Evolutionary conservation across 2,329 filamentous ascomycete species (phyloP), one percentile per base, ranked within the genome.

Genomic region (Ambrosiella xylebori): DNA sequence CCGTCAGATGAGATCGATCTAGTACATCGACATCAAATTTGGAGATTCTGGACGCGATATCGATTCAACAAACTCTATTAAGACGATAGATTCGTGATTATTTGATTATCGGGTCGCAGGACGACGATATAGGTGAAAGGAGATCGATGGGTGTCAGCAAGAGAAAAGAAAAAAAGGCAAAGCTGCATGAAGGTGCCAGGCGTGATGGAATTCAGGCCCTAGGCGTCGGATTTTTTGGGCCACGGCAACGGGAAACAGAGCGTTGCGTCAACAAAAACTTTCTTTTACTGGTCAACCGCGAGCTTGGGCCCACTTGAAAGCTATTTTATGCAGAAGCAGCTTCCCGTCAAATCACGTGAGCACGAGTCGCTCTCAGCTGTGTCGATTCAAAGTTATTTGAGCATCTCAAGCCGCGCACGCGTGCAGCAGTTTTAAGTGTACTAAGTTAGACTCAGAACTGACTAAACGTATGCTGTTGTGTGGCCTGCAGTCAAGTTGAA

Each of bases 171-270:
- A 19, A 52, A 57, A 59, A 60, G 36, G 39, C 51, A 52, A 60
- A 58, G 59, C 51, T 58, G 59, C 58, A 54, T 44, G 55, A 57
- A 60, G 52, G 39, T 60, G 35, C 12, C 19, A 51, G 17, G 47
- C 56, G 44, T 61, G 56, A 62, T 57, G 49, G 38, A 57, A 61
- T 60, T 51, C 47, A 36, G 39, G 40, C 49, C 50, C 50, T 57
- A 27, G 45, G 41, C 41, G 51, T 61, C 53, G 58, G 44, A 61
- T 56, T 57, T 58, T 61, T 61, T 61, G 54, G 54, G 54, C 45
- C n/a, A 45, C 50, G 41, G 38, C 38, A 47, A 59, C 50, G 58
- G 47, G 27, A 27, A 51, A 51, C 47, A 51, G 47, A 51, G 47
- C 47, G 47, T 15, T 51, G 19, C 54, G 39, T 59, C 58, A 59